A percentile compares a stretch with the other conserved stretches of the same genome.
These are phyloP conservation scores for Bipolaris victoriae DNA, from an alignment of 2,329 filamentous ascomycete genomes.

Conservation along the genomic window DNA sequence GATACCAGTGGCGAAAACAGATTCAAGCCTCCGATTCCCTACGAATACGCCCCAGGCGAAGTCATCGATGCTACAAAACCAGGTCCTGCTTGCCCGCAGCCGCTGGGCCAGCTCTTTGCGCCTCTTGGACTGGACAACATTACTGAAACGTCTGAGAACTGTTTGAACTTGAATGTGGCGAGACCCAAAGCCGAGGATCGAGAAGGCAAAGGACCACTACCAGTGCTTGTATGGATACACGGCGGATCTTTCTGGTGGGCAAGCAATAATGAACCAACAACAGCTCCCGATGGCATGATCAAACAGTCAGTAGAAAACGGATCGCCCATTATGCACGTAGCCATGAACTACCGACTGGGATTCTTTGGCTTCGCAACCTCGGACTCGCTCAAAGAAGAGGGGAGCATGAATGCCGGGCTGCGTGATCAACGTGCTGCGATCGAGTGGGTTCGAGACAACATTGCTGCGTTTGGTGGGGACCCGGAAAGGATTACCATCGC, in stretches of 20 bases:
- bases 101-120: slow-evolving; percentile 34
- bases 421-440: slow-evolving; percentile 49
- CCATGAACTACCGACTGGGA: slow-evolving; percentile 48
- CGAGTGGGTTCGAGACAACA: slow-evolving; percentile 50
- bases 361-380: slow-evolving; percentile 50
- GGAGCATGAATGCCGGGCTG: slow-evolving; percentile 48
- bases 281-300: slow-evolving; percentile 55
- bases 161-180: slow-evolving; percentile 66
- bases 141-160: slow-evolving; percentile 58
- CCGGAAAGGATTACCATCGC: slow-evolving; percentile 48
- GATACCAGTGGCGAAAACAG: slow-evolving; percentile 55
- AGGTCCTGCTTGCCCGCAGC: slow-evolving; percentile 56
- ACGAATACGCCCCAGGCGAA: slow-evolving; percentile 40
- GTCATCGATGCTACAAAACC: slow-evolving; percentile 50
- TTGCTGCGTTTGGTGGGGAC: slow-evolving; percentile 45
- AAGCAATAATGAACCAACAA: slow-evolving; percentile 44
- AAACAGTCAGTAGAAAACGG: slow-evolving; percentile 55
- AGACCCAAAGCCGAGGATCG: slow-evolving; percentile 54
- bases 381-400: slow-evolving; percentile 38
- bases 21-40: slow-evolving; percentile 55
- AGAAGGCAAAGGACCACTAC: slow-evolving; percentile 49
- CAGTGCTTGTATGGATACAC: slow-evolving; percentile 67
- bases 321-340: slow-evolving; percentile 46
- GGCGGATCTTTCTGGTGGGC: slow-evolving; percentile 52
- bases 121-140: slow-evolving; percentile 45